Conservation (phyloP, 129 eudicot genomes). For the Saussurea involucrata region DNA sequence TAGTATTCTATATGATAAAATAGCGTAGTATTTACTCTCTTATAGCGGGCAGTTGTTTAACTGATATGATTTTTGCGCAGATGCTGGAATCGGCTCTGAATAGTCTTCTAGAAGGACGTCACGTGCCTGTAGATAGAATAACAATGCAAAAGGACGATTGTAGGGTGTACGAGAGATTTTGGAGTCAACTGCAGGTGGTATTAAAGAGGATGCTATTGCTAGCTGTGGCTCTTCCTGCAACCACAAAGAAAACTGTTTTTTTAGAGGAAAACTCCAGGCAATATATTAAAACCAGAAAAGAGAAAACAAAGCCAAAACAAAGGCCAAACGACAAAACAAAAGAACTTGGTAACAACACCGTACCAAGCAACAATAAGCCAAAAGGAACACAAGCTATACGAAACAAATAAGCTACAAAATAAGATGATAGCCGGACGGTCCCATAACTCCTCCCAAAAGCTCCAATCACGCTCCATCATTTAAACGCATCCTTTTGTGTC, state of each 20-base stretch:
- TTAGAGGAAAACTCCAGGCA: too few relatives aligned
- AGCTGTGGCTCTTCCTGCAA: constrained; percentile 40
- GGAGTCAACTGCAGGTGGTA: constrained; percentile 74
- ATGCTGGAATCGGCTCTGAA: constrained; percentile 69
- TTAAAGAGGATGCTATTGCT: constrained; percentile 81
- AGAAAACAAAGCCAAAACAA: too few relatives aligned
- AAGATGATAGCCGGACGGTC: too few relatives aligned
- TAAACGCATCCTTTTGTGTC: too few relatives aligned
- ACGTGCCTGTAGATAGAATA: constrained; percentile 32
- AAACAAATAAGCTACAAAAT: too few relatives aligned
- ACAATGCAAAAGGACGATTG: constrained; percentile 26
- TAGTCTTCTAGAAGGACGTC: constrained; percentile 80
- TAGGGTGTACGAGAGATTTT: constrained; percentile 50
- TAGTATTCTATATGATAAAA: not conserved
- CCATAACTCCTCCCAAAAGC: too few relatives aligned
- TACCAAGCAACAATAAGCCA: too few relatives aligned
- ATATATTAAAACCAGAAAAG: too few relatives aligned
- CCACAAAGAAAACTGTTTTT: constrained; percentile 40
- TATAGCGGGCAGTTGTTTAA: not conserved
- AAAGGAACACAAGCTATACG: too few relatives aligned
- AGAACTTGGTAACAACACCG: too few relatives aligned
- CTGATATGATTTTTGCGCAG: constrained; percentile 29
- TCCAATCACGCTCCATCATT: too few relatives aligned
- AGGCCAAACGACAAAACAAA: too few relatives aligned
- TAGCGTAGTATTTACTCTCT: not conserved